Base-by-base conservation (phyloP, 805 yeast genomes). In the Wickerhamomyces bisporus region DNA sequence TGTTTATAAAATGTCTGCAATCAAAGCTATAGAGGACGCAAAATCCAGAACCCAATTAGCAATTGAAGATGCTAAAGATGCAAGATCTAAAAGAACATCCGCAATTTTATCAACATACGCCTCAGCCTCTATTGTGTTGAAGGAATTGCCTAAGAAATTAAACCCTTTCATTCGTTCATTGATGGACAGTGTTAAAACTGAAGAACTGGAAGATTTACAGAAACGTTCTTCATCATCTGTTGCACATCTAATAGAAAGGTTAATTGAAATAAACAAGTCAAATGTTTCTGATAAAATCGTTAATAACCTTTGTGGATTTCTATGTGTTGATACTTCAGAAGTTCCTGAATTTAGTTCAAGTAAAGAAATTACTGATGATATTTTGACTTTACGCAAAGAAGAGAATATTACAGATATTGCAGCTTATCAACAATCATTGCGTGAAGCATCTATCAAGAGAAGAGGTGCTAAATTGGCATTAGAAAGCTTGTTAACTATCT, bases 291-390 rank as follows among this genome's bases (percentile, higher is more conserved):
- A 86, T 49, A 93, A 93, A 57, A 83, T 94, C 46, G 77, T 86
- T 31, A 91, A 86, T 57, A 93, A 93, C 54, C 64, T 94, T 39
- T 86, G 96, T 63, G 95, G 91, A 0, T 91, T 91, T 56, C 57
- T 93, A 36, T 93, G 98, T 64, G 96, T 89, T 24, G 98, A 91
- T 57, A 87, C 96, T 0, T 77, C 93, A 3, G 97, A 89, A 55
- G 96, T 91, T 24, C 98, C 98, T 3, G 97, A 87, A 52, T 93
- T 86, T 54, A 68, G 70, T 13, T 80, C 83, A 32, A 84, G 85
- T 49, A 72, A 74, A 27, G 60, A 62, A 12, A 65, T 70, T 39
- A 68, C 61, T 14, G 77, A 74, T 32, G 64, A 65, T 12, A 81
- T 91, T 11, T 62, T 89, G 37, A 86, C 96, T 1, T 68, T 88